phyloP scores from a whole-genome alignment of 208 protist species.

The Trypanosoma mega region DNA sequence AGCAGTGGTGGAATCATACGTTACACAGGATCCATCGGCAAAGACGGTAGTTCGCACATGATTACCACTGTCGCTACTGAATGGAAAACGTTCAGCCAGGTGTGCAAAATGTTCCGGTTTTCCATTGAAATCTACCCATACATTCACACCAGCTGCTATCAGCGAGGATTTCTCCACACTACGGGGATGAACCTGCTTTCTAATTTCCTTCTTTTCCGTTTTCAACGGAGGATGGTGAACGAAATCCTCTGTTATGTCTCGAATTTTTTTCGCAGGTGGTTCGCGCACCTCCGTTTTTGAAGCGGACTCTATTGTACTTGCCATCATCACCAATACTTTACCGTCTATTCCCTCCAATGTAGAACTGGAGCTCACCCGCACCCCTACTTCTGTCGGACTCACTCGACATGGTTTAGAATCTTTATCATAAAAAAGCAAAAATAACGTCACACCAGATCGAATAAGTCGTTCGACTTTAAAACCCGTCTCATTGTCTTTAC shows the following conservation, averaged over 20 bases:
- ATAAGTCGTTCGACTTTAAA: constrained; percentile 70
- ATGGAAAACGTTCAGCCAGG: constrained; percentile 47
- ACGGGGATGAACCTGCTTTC: constrained; percentile 6
- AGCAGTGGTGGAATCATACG: constrained; percentile 67
- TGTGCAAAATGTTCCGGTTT: constrained; percentile 27
- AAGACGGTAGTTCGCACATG: constrained; percentile 72
- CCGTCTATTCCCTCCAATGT: constrained; percentile 40
- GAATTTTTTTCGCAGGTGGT: not conserved
- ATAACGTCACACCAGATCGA: constrained; percentile 63
- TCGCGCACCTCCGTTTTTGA: not conserved
- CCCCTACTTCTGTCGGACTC: constrained; percentile 27
- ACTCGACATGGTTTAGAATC: constrained; percentile 9
- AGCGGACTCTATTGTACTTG: constrained; percentile 1
- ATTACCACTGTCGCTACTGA: constrained; percentile 25
- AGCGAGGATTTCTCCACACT: constrained; percentile 22
- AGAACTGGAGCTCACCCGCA: constrained; percentile 48
- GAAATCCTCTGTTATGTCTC: not conserved
- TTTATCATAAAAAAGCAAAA: constrained; percentile 63
- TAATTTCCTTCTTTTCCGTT: constrained; percentile 7
- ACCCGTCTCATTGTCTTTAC: constrained; percentile 50
- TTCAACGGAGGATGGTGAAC: constrained; percentile 9
- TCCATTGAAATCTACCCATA: constrained; percentile 60
- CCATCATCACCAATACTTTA: constrained; percentile 27
- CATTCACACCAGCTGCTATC: constrained; percentile 58
- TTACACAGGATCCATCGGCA: constrained; percentile 65